Base-by-base conservation (phyloP, 805 yeast species). In the Candida ovalis region DNA sequence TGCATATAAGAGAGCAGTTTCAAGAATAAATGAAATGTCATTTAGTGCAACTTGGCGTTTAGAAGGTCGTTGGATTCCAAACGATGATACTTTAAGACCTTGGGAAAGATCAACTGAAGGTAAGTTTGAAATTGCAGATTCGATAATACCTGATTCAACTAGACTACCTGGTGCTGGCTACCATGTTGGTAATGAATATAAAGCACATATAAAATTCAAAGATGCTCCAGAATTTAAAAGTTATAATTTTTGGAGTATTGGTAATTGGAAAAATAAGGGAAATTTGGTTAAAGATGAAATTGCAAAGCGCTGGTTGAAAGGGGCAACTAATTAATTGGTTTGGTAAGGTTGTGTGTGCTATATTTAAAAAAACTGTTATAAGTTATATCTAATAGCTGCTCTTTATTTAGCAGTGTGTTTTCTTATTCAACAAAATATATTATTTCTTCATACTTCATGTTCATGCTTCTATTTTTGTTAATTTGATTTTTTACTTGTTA, bases 1-100 rank as follows among this genome's bases (percentile, higher is more conserved):
- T 65, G 89, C 91, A 3, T 84, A 76, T 57, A 80, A 79, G 52
- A 67, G 91, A 54, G 90, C 91, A 0, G 82, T 84, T 1, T 80
- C 84, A 56, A 67, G 91, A 53, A 72, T 85, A 33, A 71, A 72
- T 45, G 75, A 60, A 27, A 67, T 68, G 71, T 58, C 64, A 1
- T 57, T 59, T 25, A 60, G 68, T 1, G 46, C 43, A 3, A 51
- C 51, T 7, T 84, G 88, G 85, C 73, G 85, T 52, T 45, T 55
- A 4, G 66, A 64, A 18, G 63, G 68, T 6, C 63, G 72, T 47
- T 84, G 88, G 89, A 66, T 72, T 2, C 88, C 87, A 6, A 62
- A 78, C 1, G 76, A 77, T 42, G 54, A 56, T 3, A 51, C 68
- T 3, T 72, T 78, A 77, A 65, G 88, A 52, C 82, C 84, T 3